phyloP scores from a whole-genome alignment of 768 basidiomycete species.

The Tulasnella sp. region DNA sequence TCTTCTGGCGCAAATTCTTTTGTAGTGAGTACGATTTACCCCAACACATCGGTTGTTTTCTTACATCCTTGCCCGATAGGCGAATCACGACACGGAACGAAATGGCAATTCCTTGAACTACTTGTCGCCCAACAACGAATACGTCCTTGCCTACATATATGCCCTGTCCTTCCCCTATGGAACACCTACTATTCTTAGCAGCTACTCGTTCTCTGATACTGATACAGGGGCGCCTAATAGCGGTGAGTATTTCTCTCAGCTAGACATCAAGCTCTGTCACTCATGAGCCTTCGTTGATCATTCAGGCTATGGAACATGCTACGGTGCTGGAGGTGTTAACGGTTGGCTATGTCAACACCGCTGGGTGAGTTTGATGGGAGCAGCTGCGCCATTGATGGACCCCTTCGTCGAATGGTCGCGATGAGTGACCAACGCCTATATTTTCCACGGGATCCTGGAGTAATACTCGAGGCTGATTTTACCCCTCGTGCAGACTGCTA shows the following conservation, averaged over 20 bases:
- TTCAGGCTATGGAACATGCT: conserved; percentile 15
- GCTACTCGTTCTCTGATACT: conserved; percentile 33
- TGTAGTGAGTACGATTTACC: conserved; percentile 28
- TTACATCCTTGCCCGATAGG: conserved; percentile 9
- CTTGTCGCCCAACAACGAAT: conserved; percentile 54
- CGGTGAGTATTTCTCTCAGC: conserved; percentile 26
- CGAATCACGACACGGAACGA: conserved; percentile 63
- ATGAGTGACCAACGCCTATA: too few relatives aligned
- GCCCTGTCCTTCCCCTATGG: conserved; percentile 53
- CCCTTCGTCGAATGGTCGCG: too few relatives aligned
- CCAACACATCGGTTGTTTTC: not conserved
- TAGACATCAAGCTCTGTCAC: not conserved
- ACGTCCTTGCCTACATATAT: conserved; percentile 50
- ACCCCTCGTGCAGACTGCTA: not conserved
- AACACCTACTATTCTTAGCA: conserved; percentile 51
- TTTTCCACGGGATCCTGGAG: too few relatives aligned
- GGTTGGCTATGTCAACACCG: conserved; percentile 19
- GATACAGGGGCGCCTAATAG: conserved; percentile 54
- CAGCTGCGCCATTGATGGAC: too few relatives aligned
- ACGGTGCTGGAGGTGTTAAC: conserved; percentile 10
- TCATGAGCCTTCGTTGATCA: not conserved
- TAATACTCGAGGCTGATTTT: too few relatives aligned
- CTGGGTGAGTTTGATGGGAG: conserved; percentile 6
- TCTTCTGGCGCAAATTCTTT: conserved; percentile 50
- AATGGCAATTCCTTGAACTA: conserved; percentile 44